Conservation (phyloP, 768 basidiomycete genomes). For the Leucosporidium yakuticum region DNA sequence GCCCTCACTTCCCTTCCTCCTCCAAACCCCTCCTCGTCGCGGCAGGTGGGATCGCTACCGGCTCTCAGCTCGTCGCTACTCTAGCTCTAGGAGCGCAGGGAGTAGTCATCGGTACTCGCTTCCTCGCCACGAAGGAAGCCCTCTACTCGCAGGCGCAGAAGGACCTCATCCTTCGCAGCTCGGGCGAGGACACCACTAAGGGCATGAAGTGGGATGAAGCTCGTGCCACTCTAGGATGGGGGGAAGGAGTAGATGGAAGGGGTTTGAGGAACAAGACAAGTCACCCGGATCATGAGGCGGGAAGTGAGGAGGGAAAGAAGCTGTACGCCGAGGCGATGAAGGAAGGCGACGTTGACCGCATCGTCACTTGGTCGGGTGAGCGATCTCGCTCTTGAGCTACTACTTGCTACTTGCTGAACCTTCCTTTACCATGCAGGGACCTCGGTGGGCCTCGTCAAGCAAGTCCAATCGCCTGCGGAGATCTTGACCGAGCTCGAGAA, state of each 20-base stretch:
- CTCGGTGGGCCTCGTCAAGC: too few species aligned
- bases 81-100: constrained; percentile 65
- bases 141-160: constrained; percentile 55
- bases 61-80: constrained; percentile 59
- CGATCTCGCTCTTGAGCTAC: too few species aligned
- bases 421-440: too few species aligned
- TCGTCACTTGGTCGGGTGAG: too few species aligned
- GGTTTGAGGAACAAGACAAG: too few species aligned
- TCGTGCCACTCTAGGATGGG: constrained; percentile 50
- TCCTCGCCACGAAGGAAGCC: constrained; percentile 39
- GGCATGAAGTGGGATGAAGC: constrained; percentile 58
- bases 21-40: constrained; percentile 47
- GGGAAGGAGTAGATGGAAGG: not conserved
- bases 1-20: not conserved
- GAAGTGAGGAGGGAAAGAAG: too few species aligned
- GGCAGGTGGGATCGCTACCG: constrained; percentile 66
- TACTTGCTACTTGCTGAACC: too few species aligned
- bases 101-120: constrained; percentile 59
- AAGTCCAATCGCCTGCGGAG: too few species aligned
- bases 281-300: too few species aligned
- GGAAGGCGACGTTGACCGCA: too few species aligned
- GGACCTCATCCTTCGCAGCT: constrained; percentile 47
- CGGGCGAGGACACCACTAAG: constrained; percentile 48
- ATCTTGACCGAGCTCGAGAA: too few species aligned
- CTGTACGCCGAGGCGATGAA: too few species aligned